Evolutionary conservation across 257 asterid genomes (phyloP), one percentile per base, ranked within the genome.

Genomic region (Galeopsis tetrahit): DNA sequence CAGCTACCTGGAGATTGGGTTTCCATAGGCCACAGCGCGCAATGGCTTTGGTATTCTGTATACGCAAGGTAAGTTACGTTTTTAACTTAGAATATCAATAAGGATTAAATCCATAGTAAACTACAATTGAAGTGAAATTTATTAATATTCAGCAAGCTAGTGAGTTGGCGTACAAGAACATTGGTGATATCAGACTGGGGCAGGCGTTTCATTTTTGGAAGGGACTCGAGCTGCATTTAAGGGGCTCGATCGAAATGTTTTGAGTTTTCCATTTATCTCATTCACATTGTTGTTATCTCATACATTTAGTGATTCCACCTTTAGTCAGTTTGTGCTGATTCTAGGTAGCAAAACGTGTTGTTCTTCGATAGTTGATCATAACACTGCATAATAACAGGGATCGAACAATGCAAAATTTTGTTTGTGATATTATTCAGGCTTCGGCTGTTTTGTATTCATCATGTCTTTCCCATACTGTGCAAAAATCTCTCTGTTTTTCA

Each of bases 1-100:
- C 88, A 91, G 80, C 97, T 94, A 66, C 99, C 97, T 3, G 97
- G 99, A 81, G 97, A 94, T 81, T 94, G 99, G 97, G 89, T 94
- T 70, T 94, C 99, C 65, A 91, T 94, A 77, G 99, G 97, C 43
- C 89, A 78, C 21, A 91, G 99, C 83, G 48, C 79, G 55, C 99
- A 94, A 81, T 94, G 99, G 99, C 97, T 94, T 21, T 94, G 99
- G 99, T 91, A 94, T 75, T 94, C 99, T 59, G 92, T 94, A 28
- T 94, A 94, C 58, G 97, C 99, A 10, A 93, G 96, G 98, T 93
- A 34, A 49, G 28, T 49, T 49, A 1, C 14, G 6, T 14, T 4
- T 49, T 49, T 49, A n/a, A 21, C 28, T 49, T 49, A 9, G 56
- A 49, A 49, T 49, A n/a, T 49, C 56, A 49, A 13, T 48, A 48